Evolutionary conservation across 345 rosid species (phyloP).

Genomic region (Psidium guajava): DNA sequence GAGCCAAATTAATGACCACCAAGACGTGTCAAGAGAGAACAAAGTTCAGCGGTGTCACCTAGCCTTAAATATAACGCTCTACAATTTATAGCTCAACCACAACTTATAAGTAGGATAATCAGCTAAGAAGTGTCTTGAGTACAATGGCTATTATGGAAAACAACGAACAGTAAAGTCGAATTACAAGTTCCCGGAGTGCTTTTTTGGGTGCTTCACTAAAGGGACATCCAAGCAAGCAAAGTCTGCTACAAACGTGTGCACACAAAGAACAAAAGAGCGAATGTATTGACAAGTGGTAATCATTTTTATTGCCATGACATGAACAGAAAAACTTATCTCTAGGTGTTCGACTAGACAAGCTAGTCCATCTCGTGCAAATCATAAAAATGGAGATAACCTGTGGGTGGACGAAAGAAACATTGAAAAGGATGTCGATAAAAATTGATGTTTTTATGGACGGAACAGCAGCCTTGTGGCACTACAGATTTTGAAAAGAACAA

Average conservation of each 20-base stretch:
- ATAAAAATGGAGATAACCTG: not conserved
- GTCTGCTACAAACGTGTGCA: not conserved
- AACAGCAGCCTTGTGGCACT: not conserved
- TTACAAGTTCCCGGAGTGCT: not conserved
- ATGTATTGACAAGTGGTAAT: not conserved
- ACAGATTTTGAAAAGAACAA: not conserved
- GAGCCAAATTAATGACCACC: not conserved
- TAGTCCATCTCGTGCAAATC: not conserved
- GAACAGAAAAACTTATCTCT: not conserved
- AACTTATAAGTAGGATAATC: not conserved
- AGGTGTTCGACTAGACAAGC: not conserved
- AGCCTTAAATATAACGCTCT: not conserved
- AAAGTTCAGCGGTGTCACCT: not conserved
- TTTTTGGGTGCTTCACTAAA: not conserved
- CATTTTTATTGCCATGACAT: not conserved
- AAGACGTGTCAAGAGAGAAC: not conserved
- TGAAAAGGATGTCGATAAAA: not conserved
- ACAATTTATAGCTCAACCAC: not conserved
- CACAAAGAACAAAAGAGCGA: not conserved
- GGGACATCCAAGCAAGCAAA: not conserved
- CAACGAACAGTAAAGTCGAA: not conserved
- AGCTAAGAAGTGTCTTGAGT: not conserved
- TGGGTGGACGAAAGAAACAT: not conserved
- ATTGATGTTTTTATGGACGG: not conserved
- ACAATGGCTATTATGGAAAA: not conserved